Evolutionary conservation across 805 yeast species (phyloP).

Genomic region (Yarrowia sp.): DNA sequence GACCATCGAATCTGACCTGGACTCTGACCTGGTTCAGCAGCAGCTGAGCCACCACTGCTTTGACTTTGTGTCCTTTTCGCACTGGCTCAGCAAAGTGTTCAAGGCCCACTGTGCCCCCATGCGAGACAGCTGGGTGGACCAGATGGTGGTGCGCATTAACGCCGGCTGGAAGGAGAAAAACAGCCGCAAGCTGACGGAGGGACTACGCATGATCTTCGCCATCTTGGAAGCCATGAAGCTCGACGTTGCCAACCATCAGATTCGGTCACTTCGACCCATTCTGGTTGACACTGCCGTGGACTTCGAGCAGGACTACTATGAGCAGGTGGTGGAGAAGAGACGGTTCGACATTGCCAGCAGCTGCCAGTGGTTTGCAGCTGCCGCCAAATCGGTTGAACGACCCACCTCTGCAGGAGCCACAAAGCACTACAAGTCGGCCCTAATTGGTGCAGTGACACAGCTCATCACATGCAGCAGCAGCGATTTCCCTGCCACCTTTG

Average conservation of each 20-base stretch:
- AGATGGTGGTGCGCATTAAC: slow-evolving; percentile 62
- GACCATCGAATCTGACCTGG: slow-evolving; percentile 67
- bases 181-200: slow-evolving; percentile 57
- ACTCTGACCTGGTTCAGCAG: slow-evolving; percentile 70
- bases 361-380: slow-evolving; percentile 51
- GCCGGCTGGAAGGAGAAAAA: slow-evolving; percentile 45
- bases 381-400: neutral
- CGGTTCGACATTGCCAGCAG: slow-evolving; percentile 60
- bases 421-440: slow-evolving; percentile 30
- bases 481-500: slow-evolving; percentile 77
- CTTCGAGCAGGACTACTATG: slow-evolving; percentile 78
- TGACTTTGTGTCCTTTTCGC: slow-evolving; percentile 65
- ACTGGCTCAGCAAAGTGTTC: slow-evolving; percentile 72
- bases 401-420: neutral
- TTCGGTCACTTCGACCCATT: slow-evolving; percentile 77
- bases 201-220: slow-evolving; percentile 70
- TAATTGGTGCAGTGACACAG: slow-evolving; percentile 41
- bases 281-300: slow-evolving; percentile 82
- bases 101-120: slow-evolving; percentile 93
- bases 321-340: slow-evolving; percentile 44
- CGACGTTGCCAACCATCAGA: slow-evolving; percentile 93
- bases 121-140: slow-evolving; percentile 87
- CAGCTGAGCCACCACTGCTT: slow-evolving; percentile 63
- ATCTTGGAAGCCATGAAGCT: slow-evolving; percentile 91
- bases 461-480: slow-evolving; percentile 57